These are phyloP conservation scores for Fusarium sp. DNA, from an alignment of 2,329 filamentous ascomycete genomes.

Conservation along the genomic window DNA sequence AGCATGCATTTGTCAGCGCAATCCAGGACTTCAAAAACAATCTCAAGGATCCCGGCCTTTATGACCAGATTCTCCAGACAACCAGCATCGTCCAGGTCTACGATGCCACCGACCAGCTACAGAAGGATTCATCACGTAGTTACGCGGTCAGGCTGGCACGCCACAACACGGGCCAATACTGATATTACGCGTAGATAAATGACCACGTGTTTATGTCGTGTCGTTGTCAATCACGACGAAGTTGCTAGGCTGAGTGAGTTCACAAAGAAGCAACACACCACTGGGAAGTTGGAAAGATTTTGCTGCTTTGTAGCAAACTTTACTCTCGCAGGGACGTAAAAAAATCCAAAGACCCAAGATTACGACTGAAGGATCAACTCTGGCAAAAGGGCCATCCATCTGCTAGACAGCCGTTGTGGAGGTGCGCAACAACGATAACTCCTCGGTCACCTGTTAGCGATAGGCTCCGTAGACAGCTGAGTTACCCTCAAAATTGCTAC, in stretches of 20 bases:
- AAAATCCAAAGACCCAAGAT: background rate
- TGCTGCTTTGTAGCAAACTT: background rate
- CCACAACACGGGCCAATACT: background rate
- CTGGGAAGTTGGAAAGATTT: background rate
- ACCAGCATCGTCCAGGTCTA: conserved; percentile 3
- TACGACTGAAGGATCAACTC: background rate
- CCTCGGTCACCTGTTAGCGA: too few relatives aligned
- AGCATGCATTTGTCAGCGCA: background rate
- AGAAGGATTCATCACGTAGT: background rate
- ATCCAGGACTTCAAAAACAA: background rate
- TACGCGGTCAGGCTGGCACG: background rate
- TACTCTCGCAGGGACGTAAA: background rate
- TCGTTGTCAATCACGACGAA: background rate
- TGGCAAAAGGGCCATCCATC: background rate
- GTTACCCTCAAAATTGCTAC: too few relatives aligned
- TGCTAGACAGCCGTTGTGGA: background rate
- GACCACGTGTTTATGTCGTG: background rate
- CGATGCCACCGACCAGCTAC: background rate
- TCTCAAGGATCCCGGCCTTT: background rate
- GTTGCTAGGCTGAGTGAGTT: background rate
- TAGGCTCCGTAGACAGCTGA: too few relatives aligned
- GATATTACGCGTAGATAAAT: background rate
- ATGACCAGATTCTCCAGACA: background rate
- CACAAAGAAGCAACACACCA: background rate
- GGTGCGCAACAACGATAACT: too few relatives aligned